phyloP scores from a whole-genome alignment of 805 yeast species.

The Saitoella complicata region DNA sequence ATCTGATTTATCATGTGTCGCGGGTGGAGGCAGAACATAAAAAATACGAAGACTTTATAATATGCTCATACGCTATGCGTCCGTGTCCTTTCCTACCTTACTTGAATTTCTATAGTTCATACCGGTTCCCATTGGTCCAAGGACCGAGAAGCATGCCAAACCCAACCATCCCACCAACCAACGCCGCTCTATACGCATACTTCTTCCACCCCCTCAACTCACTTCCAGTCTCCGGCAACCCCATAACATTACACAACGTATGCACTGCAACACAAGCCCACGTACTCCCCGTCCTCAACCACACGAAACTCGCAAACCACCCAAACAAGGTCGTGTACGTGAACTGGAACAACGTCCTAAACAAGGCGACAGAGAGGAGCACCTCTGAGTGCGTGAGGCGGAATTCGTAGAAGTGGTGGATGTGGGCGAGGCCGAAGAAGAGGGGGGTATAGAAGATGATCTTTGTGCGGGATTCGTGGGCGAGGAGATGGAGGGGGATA shows the following conservation, averaged over 20 bases:
- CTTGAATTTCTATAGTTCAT: too few relatives aligned
- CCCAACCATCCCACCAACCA: too few relatives aligned
- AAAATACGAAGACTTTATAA: too few relatives aligned
- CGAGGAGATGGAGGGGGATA: slow-evolving; percentile 19
- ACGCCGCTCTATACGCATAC: too few relatives aligned
- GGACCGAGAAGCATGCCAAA: too few relatives aligned
- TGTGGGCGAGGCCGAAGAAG: slow-evolving; percentile 37
- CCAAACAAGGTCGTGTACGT: slow-evolving; percentile 60
- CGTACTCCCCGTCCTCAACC: slow-evolving; percentile 34
- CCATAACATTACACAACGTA: slow-evolving; percentile 50
- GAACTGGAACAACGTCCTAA: slow-evolving; percentile 35
- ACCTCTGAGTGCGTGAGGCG: neutral
- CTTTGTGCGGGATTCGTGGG: slow-evolving; percentile 12
- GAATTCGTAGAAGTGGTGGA: slow-evolving; percentile 1
- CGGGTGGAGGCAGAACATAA: too few relatives aligned
- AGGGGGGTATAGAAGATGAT: slow-evolving; percentile 35
- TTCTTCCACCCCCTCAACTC: too few relatives aligned
- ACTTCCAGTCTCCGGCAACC: slow-evolving; percentile 34
- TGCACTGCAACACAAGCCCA: slow-evolving; percentile 48
- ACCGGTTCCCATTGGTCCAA: too few relatives aligned
- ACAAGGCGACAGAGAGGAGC: slow-evolving; percentile 17
- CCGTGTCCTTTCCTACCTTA: too few relatives aligned
- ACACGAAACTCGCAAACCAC: slow-evolving; percentile 40
- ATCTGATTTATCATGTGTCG: too few relatives aligned
- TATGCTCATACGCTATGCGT: too few relatives aligned